Conservation (phyloP, 352 stramenopile species). For the Phytophthora fragariae region DNA sequence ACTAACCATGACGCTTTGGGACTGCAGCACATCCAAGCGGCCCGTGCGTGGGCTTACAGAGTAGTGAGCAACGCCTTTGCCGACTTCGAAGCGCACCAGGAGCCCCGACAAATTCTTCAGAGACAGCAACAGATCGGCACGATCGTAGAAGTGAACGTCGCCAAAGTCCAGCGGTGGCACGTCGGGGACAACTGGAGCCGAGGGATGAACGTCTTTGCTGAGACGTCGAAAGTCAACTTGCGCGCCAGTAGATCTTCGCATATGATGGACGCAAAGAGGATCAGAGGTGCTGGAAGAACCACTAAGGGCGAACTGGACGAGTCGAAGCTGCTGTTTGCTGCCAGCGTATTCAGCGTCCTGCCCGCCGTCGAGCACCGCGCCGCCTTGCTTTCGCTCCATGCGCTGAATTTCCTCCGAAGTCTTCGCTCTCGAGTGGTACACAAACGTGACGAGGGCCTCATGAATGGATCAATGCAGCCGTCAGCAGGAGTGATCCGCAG, state of each 20-base stretch:
- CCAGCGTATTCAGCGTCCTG: background rate
- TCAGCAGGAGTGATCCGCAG: slow-evolving; percentile 63
- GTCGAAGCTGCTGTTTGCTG: slow-evolving; percentile 7
- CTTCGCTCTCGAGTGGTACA: slow-evolving; percentile 55
- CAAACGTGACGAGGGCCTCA: slow-evolving; percentile 52
- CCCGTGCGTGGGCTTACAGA: slow-evolving; percentile 64
- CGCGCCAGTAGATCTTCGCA: slow-evolving; percentile 72
- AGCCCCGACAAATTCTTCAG: slow-evolving; percentile 86
- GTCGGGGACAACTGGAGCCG: slow-evolving; percentile 53
- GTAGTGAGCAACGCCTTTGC: slow-evolving; percentile 79
- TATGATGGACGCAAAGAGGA: slow-evolving; percentile 76
- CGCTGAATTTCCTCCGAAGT: slow-evolving; percentile 40
- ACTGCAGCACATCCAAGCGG: slow-evolving; percentile 86
- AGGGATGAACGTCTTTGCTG: slow-evolving; percentile 64
- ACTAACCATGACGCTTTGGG: slow-evolving; percentile 89
- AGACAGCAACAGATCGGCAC: slow-evolving; percentile 84
- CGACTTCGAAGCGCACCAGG: slow-evolving; percentile 67
- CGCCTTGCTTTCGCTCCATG: slow-evolving; percentile 30
- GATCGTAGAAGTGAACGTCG: slow-evolving; percentile 76
- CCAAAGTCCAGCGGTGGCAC: slow-evolving; percentile 79
- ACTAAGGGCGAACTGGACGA: slow-evolving; percentile 22
- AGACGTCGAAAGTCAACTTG: slow-evolving; percentile 81
- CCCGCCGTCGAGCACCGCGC: background rate
- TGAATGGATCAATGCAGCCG: slow-evolving; percentile 73
- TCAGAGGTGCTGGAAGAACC: slow-evolving; percentile 44